Percentiles rank a stretch among this genome's conserved stretches.
Evolutionary conservation across 129 eudicot species (phyloP).

Genomic region (Lonicera japonica): DNA sequence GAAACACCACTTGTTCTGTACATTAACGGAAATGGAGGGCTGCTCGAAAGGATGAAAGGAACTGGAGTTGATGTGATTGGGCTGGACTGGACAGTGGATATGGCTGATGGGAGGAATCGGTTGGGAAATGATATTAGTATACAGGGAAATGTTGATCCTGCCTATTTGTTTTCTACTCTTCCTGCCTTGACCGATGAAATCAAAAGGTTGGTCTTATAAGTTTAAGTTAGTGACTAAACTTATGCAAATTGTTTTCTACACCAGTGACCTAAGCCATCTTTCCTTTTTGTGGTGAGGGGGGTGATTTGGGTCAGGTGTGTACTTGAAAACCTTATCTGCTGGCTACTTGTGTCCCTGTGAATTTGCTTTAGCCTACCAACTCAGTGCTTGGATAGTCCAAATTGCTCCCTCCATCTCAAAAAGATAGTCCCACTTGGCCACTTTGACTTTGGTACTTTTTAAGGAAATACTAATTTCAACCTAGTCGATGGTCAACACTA

Average conservation of each 20-base stretch:
- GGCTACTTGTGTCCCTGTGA: not conserved
- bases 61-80: constrained; percentile 97
- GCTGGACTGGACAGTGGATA: constrained; percentile 96
- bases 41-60: constrained; percentile 85
- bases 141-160: constrained; percentile 97
- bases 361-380: too few species aligned
- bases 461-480: too few species aligned
- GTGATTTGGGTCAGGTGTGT: not conserved
- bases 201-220: constrained; percentile 42
- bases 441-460: too few species aligned
- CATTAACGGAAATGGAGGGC: constrained; percentile 93
- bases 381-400: too few species aligned
- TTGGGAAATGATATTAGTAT: constrained; percentile 66
- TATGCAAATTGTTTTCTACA: not conserved
- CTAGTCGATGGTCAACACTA: too few species aligned
- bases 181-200: constrained; percentile 83
- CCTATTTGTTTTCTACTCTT: constrained; percentile 73
- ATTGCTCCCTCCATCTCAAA: too few species aligned
- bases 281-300: not conserved
- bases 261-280: not conserved
- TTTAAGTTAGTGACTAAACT: not conserved
- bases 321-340: not conserved
- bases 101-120: constrained; percentile 93
- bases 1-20: constrained; percentile 84
- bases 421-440: too few species aligned